Evolutionary conservation across 305 asterid species (phyloP), one percentile per base, ranked within the genome.

Genomic region (Petunia hybrid): DNA sequence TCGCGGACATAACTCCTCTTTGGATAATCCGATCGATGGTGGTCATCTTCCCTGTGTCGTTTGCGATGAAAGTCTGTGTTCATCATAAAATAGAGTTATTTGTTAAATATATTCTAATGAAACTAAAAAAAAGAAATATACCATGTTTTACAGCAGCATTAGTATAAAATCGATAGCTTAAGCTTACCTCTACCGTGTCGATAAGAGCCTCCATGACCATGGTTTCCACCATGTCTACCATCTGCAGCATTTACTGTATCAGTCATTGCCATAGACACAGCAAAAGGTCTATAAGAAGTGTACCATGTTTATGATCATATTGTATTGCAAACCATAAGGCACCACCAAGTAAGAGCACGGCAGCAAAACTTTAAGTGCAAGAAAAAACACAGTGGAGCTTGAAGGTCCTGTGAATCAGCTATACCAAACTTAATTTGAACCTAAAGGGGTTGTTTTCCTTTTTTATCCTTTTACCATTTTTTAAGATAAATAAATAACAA

Each of bases 151-250:
- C 67, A 10, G 64, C 63, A 53, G 64, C 63, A 53, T 73, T 51
- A 36, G 46, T 35, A 73, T 63, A 0, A 35, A 35, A 73, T 53
- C 46, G 53, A 73, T 46, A 71, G 77, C 43, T 71, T 71, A 35
- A 81, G 60, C 67, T 80, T 87, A 92, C 97, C 98, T 94, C 93
- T 91, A 84, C 98, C 94, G 45, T 87, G 95, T 35, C 97, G 92
- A 76, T 89, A 56, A 84, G 97, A 87, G 78, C 94, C 95, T 64
- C 99, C 98, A 60, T 87, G 89, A 53, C 95, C 93, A 70, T 89
- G 93, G 86, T 88, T 87, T 80, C 96, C 97, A 41, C 91, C 92
- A 22, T 89, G 97, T 65, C 97, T 88, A 64, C 98, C 95, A 87
- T 91, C 99, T 95, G 79, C 82, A 86, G 14, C n/a, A 51, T 73